These are phyloP conservation scores for Tillandsia fasciculata DNA, from an alignment of 176 grass and related monocot genomes.

Conservation along the genomic window DNA sequence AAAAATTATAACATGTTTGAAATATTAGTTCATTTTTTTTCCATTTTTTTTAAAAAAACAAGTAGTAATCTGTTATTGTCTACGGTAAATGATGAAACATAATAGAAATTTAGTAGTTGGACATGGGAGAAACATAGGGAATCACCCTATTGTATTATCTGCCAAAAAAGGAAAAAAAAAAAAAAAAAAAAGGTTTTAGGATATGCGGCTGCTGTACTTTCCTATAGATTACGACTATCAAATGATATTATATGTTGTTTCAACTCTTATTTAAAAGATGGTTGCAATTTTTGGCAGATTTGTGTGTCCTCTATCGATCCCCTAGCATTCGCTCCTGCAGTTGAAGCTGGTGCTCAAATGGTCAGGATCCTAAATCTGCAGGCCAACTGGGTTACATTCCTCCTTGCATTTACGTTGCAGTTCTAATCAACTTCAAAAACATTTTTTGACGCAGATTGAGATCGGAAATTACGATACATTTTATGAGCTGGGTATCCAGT, in stretches of 20 bases:
- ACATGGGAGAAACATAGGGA: too few relatives aligned
- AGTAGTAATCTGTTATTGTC: too few relatives aligned
- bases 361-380: slow-evolving; percentile 26
- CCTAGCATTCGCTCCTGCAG: slow-evolving; percentile 50
- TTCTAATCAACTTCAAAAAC: background rate
- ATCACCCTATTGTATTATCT: too few relatives aligned
- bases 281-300: slow-evolving; percentile 44
- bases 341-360: slow-evolving; percentile 91
- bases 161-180: too few relatives aligned
- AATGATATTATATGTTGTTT: slow-evolving; percentile 3
- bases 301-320: slow-evolving; percentile 91
- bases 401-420: background rate
- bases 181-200: too few relatives aligned
- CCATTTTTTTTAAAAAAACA: too few relatives aligned
- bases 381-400: background rate
- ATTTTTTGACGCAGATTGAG: slow-evolving; percentile 54
- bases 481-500: slow-evolving; percentile 59
- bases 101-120: too few relatives aligned
- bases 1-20: too few relatives aligned
- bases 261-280: slow-evolving; percentile 3
- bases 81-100: too few relatives aligned
- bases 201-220: too few relatives aligned
- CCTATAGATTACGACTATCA: too few relatives aligned
- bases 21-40: too few relatives aligned
- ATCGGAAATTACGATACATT: slow-evolving; percentile 96